phyloP scores from a whole-genome alignment of 192 early-diverging fungal genomes.

The Coemansia sp. region DNA sequence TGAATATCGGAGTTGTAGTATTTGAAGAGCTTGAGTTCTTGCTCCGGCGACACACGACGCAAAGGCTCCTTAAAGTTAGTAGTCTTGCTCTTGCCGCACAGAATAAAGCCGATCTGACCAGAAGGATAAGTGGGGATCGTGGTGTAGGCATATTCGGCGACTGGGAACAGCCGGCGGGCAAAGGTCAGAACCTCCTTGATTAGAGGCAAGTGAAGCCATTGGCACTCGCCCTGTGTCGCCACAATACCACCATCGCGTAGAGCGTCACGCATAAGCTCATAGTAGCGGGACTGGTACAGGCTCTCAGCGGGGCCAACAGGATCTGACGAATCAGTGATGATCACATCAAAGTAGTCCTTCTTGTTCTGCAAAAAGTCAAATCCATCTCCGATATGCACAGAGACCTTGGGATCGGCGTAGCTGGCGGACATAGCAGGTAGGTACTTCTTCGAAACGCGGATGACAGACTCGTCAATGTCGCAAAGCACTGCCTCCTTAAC shows the following conservation, averaged over 20 bases:
- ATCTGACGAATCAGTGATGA: conserved; percentile 98
- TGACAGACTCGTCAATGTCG: conserved; percentile 97
- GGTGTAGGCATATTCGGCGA: conserved; percentile 91
- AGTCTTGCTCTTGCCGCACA: conserved; percentile 84
- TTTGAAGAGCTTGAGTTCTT: conserved; percentile 77
- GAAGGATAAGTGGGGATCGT: conserved; percentile 97
- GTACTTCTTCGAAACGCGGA: conserved; percentile 88
- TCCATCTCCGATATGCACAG: conserved; percentile 93
- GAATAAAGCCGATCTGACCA: conserved; percentile 95
- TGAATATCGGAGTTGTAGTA: conserved; percentile 97
- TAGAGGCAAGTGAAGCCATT: conserved; percentile 93
- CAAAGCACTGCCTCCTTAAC: conserved; percentile 91
- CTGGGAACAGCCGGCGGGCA: conserved; percentile 81
- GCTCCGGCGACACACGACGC: conserved; percentile 70
- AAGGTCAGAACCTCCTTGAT: conserved; percentile 88
- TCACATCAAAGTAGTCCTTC: conserved; percentile 87
- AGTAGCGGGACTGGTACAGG: conserved; percentile 91
- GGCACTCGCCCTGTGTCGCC: conserved; percentile 98
- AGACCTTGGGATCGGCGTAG: conserved; percentile 94
- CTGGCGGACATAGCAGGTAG: conserved; percentile 91
- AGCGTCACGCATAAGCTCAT: conserved; percentile 89
- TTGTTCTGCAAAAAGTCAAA: conserved; percentile 91
- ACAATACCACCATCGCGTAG: conserved; percentile 88
- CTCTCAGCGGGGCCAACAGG: conserved; percentile 96
- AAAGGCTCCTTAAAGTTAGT: conserved; percentile 74